Percentiles rank a stretch among this genome's conserved stretches.
phyloP scores from a whole-genome alignment of 2,329 filamentous ascomycete genomes.

The Hypoxylon sp. region DNA sequence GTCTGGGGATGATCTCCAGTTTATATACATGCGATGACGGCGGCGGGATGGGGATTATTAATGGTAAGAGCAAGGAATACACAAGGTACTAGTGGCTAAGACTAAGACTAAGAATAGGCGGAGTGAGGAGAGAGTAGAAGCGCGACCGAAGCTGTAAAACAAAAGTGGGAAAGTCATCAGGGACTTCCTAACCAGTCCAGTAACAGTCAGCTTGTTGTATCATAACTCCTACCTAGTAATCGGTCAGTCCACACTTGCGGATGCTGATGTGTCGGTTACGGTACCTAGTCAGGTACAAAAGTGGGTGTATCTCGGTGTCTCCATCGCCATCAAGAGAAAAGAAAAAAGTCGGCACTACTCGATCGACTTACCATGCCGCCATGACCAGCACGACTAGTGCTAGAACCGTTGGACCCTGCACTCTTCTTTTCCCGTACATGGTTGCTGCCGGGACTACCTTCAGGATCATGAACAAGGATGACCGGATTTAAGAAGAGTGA shows the following conservation, averaged over 20 bases:
- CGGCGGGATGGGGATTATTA: constrained; percentile 32
- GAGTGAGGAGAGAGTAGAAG: constrained; percentile 15
- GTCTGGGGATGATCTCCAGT: constrained; percentile 42
- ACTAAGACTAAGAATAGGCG: constrained; percentile 21
- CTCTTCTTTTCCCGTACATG: constrained; percentile 28
- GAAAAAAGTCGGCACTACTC: constrained; percentile 11
- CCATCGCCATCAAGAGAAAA: constrained; percentile 3
- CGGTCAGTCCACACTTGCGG: constrained; percentile 39
- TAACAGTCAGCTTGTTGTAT: constrained; percentile 28
- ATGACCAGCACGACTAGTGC: constrained; percentile 11
- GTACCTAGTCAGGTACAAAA: constrained; percentile 21
- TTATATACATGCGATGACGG: constrained; percentile 42
- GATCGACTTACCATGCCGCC: constrained; percentile 6
- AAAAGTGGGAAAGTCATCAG: constrained; percentile 41
- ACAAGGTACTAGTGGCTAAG: constrained; percentile 8
- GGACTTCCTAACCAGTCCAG: constrained; percentile 35
- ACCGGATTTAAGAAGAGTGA: constrained; percentile 21
- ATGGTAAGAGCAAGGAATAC: constrained; percentile 17
- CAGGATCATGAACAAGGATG: constrained; percentile 29
- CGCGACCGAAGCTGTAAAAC: constrained; percentile 37
- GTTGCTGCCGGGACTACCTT: constrained; percentile 30
- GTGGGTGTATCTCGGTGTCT: constrained; percentile 34
- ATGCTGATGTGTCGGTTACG: constrained; percentile 20
- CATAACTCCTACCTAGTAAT: constrained; percentile 20
- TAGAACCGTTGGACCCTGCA: constrained; percentile 33